These are phyloP conservation scores for Penicilliopsis zonata DNA, from an alignment of 495 filamentous ascomycete genomes.

Conservation along the genomic window DNA sequence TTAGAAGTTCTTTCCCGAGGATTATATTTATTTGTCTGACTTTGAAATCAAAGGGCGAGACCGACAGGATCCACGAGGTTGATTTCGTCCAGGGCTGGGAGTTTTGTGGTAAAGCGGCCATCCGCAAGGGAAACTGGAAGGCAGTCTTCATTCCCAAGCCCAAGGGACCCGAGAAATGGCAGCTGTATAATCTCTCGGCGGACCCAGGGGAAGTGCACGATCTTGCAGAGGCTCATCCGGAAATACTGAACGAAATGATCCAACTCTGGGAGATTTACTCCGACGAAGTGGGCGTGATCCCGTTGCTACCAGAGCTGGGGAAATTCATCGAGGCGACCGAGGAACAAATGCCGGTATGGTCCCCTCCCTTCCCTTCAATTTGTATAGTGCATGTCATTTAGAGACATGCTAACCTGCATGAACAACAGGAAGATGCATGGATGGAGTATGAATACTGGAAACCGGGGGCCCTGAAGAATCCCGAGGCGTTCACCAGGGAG, in stretches of 20 bases:
- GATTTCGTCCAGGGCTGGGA: slow-evolving; percentile 40
- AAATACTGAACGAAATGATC: slow-evolving; percentile 34
- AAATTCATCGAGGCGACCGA: slow-evolving; percentile 44
- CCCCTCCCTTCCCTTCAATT: too few relatives aligned
- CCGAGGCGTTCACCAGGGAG: slow-evolving; percentile 39
- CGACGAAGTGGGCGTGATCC: slow-evolving; percentile 45
- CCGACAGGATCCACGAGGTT: slow-evolving; percentile 28
- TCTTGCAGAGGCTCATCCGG: slow-evolving; percentile 44
- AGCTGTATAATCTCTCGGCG: slow-evolving; percentile 31
- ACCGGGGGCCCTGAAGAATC: slow-evolving; percentile 42
- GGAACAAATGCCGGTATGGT: slow-evolving; percentile 53
- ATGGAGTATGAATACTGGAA: slow-evolving; percentile 64
- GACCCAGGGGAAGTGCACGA: slow-evolving; percentile 45
- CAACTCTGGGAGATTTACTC: slow-evolving; percentile 49
- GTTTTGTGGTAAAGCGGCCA: slow-evolving; percentile 29
- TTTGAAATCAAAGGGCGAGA: too few relatives aligned
- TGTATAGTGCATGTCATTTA: too few relatives aligned
- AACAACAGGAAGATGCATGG: slow-evolving; percentile 57
- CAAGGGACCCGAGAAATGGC: slow-evolving; percentile 35
- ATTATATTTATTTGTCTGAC: too few relatives aligned
- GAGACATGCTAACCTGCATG: too few relatives aligned
- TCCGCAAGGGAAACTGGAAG: slow-evolving; percentile 37
- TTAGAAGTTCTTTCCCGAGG: too few relatives aligned
- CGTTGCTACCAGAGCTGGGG: slow-evolving; percentile 28
- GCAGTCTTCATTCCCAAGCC: slow-evolving; percentile 37